Evolutionary conservation across 805 yeast species (phyloP), one percentile per base, ranked within the genome.

Genomic region (Ogataea polymorpha): DNA sequence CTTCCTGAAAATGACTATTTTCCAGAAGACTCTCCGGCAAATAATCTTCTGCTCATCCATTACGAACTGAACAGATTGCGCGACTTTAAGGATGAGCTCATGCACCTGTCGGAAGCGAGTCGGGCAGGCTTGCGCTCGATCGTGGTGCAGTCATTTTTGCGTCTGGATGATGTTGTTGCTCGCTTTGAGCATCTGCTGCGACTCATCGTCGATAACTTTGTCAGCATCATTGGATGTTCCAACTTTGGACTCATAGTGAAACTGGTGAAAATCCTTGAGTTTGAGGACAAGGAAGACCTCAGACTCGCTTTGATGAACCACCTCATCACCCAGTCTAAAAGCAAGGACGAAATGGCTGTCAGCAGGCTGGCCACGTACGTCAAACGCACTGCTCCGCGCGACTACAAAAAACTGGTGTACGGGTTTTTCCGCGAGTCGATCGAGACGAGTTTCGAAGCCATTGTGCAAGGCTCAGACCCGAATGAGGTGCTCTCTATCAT

Each of bases 241-340:
- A 87, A 90, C 56, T 62, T 65, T 23, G 78, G 82, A 23, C 67
- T 89, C 48, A 79, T 86, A 1, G 80, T 81, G 26, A 78, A 90
- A 39, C 59, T 85, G 34, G 80, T 88, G 30, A 85, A 87, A 49
- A 76, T 93, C 13, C 70, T 93, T 31, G 95, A 89, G 48, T 72
- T 68, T 48, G 99, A 93, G 61, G 86, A 84, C 49, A 69, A 74
- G 21, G 88, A 86, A 55, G 99, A 93, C 55, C 61, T 80, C 45
- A 79, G 81, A 38, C 62, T 61, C 35, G 55, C 66, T 42, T 33
- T 45, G 25, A 32, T 41, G 30, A 30, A 43, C 13, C 41, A 43
- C 16, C 36, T 46, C 14, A 39, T 42, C 17, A 18, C 24, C 17
- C 47, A 49, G 15, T 44, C 44, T 23, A 44, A 45, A 15, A 39